Evolutionary conservation across 2,329 filamentous ascomycete genomes (phyloP).

Genomic region (Colletotrichum sp.): DNA sequence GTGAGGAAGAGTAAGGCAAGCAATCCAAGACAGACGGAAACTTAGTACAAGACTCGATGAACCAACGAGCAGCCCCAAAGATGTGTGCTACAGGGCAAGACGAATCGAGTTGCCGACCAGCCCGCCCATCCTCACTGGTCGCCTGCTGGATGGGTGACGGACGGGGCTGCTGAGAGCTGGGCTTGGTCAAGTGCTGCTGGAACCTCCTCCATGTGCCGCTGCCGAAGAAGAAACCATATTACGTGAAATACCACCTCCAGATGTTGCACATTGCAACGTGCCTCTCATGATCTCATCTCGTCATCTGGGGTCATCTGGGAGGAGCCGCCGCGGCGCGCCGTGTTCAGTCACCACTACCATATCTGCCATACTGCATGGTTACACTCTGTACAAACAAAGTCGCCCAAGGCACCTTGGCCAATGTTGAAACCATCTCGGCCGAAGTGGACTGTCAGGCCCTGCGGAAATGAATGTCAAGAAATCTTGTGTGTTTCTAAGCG

Average conservation of each 20-base stretch:
- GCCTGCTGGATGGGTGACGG: not conserved
- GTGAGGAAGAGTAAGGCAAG: not conserved
- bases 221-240: not conserved
- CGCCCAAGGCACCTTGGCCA: not conserved
- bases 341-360: not conserved
- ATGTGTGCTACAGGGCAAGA: not conserved
- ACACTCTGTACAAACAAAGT: not conserved
- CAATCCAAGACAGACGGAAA: not conserved
- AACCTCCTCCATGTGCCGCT: not conserved
- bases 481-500: not conserved
- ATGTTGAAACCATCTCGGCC: not conserved
- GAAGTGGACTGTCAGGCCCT: not conserved
- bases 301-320: not conserved
- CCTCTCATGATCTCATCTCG: not conserved
- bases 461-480: not conserved
- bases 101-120: not conserved
- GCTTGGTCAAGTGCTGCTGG: not conserved
- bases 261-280: not conserved
- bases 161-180: not conserved
- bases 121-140: not conserved
- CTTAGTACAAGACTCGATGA: not conserved
- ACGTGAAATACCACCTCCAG: not conserved
- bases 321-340: not conserved
- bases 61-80: not conserved
- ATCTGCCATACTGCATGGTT: not conserved